Evolutionary conservation across 371 early-diverging fungal genomes (phyloP).

Genomic region (Mycotypha africana): DNA sequence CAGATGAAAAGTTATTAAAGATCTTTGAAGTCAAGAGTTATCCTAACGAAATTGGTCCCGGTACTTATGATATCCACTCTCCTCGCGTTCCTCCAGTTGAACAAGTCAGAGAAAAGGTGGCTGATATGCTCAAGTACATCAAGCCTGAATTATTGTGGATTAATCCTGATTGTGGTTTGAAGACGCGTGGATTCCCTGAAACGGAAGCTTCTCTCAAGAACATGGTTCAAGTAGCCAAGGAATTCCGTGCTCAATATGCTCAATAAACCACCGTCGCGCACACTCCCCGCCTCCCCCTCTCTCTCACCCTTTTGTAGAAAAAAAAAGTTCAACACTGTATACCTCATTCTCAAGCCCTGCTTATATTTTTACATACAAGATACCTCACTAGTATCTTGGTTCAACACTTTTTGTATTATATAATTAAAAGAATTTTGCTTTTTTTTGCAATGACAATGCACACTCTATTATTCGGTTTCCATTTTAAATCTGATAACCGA

Average conservation of each 20-base stretch:
- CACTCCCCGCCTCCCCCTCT: background rate
- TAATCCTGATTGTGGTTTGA: conserved; percentile 98
- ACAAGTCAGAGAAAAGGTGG: conserved; percentile 84
- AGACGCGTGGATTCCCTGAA: conserved; percentile 94
- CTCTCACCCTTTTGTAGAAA: background rate
- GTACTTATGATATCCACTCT: conserved; percentile 79
- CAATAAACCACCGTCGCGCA: conserved; percentile 13
- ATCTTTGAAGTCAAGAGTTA: conserved; percentile 84
- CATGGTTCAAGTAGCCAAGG: conserved; percentile 79
- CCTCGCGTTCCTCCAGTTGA: conserved; percentile 89
- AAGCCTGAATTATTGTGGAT: conserved; percentile 81
- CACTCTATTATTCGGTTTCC: no score
- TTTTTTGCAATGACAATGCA: no score
- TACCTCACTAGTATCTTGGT: no score
- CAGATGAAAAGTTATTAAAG: conserved; percentile 87
- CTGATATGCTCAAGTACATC: conserved; percentile 73
- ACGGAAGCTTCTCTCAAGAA: conserved; percentile 83
- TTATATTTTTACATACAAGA: no score
- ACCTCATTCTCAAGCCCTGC: no score
- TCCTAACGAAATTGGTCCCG: conserved; percentile 20
- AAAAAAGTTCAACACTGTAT: conserved; percentile 29
- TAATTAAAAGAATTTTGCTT: no score
- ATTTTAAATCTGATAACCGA: no score
- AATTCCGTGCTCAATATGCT: conserved; percentile 48
- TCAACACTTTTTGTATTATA: no score